Percentiles rank a stretch among this genome's conserved stretches.
These are phyloP conservation scores for Colletotrichum liriopes DNA, from an alignment of 2,329 filamentous ascomycete genomes.

Conservation along the genomic window DNA sequence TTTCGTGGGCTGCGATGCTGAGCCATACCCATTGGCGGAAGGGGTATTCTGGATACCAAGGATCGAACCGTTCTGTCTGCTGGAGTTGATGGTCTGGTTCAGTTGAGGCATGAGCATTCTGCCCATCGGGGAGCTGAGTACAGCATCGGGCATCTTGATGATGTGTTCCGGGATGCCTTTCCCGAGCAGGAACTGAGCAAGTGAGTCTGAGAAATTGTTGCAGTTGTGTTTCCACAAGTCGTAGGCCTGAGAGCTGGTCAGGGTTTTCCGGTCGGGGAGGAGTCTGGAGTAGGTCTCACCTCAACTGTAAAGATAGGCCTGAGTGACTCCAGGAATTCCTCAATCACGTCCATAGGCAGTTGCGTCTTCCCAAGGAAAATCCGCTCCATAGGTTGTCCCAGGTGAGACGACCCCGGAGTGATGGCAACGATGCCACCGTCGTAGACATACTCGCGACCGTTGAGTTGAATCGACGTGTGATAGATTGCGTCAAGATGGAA, in stretches of 20 bases:
- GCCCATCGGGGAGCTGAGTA: conserved; percentile 89
- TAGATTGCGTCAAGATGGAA: conserved; percentile 91
- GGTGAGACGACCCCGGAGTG: conserved; percentile 85
- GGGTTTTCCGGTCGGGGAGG: neutral
- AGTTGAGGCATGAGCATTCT: conserved; percentile 87
- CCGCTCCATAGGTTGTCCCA: conserved; percentile 86
- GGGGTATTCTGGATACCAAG: conserved; percentile 63
- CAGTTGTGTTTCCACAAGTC: conserved; percentile 94
- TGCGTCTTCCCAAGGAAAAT: conserved; percentile 83
- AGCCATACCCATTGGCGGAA: conserved; percentile 42
- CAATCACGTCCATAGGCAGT: conserved; percentile 84
- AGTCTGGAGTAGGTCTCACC: conserved; percentile 58
- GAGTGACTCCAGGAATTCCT: conserved; percentile 90
- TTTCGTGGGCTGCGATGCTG: conserved; percentile 46
- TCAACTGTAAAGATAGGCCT: conserved; percentile 86
- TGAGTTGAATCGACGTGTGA: conserved; percentile 91
- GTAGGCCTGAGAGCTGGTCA: conserved; percentile 74
- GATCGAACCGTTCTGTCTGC: conserved; percentile 66
- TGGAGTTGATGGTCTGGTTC: conserved; percentile 65
- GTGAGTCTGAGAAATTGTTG: conserved; percentile 97
- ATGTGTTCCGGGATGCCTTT: conserved; percentile 92
- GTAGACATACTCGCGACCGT: conserved; percentile 90
- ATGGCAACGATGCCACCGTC: conserved; percentile 90
- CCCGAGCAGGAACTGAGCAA: conserved; percentile 90
- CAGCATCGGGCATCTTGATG: conserved; percentile 85